phyloP scores from a whole-genome alignment of 305 asterid genomes.

The Fraxinus baroniana region DNA sequence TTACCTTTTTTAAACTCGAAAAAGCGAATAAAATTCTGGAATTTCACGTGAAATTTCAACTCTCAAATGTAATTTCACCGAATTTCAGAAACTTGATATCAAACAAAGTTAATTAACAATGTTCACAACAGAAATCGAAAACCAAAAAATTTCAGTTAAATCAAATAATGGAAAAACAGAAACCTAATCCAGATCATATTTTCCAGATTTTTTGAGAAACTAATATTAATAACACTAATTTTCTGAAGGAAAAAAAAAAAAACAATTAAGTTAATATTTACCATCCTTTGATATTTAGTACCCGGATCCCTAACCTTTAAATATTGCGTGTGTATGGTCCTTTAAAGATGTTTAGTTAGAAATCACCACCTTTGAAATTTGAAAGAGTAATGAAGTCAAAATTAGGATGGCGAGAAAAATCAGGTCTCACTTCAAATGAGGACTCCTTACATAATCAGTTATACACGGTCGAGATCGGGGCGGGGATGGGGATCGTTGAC shows the following conservation, averaged over 20 bases:
- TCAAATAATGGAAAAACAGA: not conserved
- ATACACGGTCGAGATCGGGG: not conserved
- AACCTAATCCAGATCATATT: not conserved
- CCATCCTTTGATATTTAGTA: too few species aligned
- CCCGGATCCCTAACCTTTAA: not conserved
- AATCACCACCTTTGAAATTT: too few species aligned
- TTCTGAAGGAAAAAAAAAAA: too few species aligned
- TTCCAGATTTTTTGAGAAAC: not conserved
- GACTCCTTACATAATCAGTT: not conserved
- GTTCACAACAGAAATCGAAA: constrained; percentile 1
- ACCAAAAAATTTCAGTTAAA: not conserved
- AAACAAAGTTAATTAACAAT: not conserved
- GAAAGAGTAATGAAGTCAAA: not conserved
- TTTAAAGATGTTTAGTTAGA: not conserved
- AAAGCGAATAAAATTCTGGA: not conserved
- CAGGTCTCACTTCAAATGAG: not conserved
- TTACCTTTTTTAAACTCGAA: constrained; percentile 38
- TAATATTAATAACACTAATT: too few species aligned
- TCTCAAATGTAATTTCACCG: constrained; percentile 13
- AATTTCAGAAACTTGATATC: not conserved
- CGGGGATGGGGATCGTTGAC: not conserved
- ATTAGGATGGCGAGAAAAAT: not conserved
- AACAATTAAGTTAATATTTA: too few species aligned
- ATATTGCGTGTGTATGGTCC: not conserved
- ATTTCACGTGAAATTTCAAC: constrained; percentile 11